Conservation (phyloP, 495 filamentous ascomycete genomes). For the Talaromyces liani region DNA sequence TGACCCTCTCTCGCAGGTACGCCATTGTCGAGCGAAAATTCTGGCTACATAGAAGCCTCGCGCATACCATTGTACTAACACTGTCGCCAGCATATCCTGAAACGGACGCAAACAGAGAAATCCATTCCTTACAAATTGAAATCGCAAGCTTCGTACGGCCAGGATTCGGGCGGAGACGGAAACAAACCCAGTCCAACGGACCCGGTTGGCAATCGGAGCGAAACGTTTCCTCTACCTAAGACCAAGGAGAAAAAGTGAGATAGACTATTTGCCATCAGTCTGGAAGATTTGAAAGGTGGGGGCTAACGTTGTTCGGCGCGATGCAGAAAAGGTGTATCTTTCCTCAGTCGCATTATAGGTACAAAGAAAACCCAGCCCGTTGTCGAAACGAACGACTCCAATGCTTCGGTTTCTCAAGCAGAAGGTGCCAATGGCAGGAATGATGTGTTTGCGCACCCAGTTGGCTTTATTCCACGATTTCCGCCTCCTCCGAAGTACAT, state of each 20-base stretch:
- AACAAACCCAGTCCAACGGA: conserved; percentile 26
- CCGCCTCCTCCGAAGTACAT: conserved; percentile 90
- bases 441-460: conserved; percentile 70
- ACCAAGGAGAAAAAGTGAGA: conserved; percentile 64
- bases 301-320: background rate
- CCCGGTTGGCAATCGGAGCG: conserved; percentile 26
- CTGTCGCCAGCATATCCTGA: conserved; percentile 60
- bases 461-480: conserved; percentile 81
- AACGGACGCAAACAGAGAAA: conserved; percentile 71
- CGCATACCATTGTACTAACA: conserved; percentile 11
- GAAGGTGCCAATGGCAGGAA: conserved; percentile 69
- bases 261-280: background rate
- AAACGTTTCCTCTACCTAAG: conserved; percentile 38
- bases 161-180: conserved; percentile 45
- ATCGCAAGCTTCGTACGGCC: conserved; percentile 44
- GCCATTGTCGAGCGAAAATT: background rate
- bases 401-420: conserved; percentile 66
- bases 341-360: conserved; percentile 84
- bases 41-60: conserved; percentile 6
- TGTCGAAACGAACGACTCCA: conserved; percentile 47
- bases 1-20: conserved; percentile 3
- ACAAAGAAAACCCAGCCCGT: conserved; percentile 58
- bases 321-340: conserved; percentile 77
- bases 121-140: conserved; percentile 61
- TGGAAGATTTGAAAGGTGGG: background rate